These are phyloP conservation scores for Abelmoschus esculentus DNA, from an alignment of 345 rosid species.

Conservation along the genomic window DNA sequence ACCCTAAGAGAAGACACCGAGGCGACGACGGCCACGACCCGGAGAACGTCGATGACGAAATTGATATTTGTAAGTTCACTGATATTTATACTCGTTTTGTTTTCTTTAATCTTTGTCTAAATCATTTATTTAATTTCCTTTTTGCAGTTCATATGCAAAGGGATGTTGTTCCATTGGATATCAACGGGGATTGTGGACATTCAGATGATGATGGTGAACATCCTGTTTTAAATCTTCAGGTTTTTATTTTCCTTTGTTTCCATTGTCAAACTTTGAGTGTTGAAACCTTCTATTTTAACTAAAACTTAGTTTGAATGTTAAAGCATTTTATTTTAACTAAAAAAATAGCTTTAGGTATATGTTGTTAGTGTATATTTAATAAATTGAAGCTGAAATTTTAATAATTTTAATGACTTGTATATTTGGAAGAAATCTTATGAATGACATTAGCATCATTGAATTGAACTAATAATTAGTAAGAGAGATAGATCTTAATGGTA, in stretches of 20 bases:
- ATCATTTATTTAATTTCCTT: not conserved
- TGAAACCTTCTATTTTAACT: not conserved
- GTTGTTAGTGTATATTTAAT: not conserved
- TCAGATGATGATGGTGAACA: conserved; percentile 63
- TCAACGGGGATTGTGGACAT: conserved; percentile 45
- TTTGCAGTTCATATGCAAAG: conserved; percentile 78
- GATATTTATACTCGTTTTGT: not conserved
- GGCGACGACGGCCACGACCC: not conserved
- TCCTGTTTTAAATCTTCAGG: conserved; percentile 34
- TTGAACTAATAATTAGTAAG: no score
- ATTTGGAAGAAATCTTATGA: not conserved
- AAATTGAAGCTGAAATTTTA: not conserved
- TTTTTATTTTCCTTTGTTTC: not conserved
- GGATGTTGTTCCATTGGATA: conserved; percentile 63
- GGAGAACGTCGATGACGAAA: not conserved
- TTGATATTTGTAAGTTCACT: not conserved
- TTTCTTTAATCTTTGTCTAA: not conserved
- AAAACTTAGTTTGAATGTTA: no score
- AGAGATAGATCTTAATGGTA: no score
- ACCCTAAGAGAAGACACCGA: not conserved
- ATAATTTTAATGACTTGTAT: not conserved
- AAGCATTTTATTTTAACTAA: not conserved
- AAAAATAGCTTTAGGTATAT: not conserved
- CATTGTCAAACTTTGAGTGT: not conserved
- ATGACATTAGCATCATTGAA: no score